Base-by-base conservation (phyloP, 163 green algal species). In the Scenedesmus sp. region DNA sequence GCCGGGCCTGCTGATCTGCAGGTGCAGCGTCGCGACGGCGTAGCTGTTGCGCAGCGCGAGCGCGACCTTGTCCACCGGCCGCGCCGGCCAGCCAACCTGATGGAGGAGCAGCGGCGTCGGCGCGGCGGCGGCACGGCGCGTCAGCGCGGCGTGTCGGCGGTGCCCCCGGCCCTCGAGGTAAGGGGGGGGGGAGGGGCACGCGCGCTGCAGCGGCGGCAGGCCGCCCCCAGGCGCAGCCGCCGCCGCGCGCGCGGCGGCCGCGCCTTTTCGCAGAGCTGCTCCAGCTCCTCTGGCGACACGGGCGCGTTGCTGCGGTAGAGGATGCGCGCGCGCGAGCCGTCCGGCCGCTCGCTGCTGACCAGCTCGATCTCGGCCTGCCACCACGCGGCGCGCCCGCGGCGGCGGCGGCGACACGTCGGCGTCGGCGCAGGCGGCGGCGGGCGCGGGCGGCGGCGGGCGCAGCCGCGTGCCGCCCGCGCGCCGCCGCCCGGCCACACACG, bases 21-120 rank as follows among this genome's bases (percentile, higher is more conserved):
- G 63, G 36, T 91, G 82, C 22, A 99, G 86, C 3, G 87, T 88
- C 14, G 86, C 83, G 4, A 98, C 94, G 47, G 98, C 80, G 85
- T 93, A 98, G 65, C 85, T 95, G 85, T 98, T 98, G 4, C 78
- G 73, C 18, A 98, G 88, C 2, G 95, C 96, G 13, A 84, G 81
- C 54, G 93, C 83, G n/a, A 99, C 88, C 78, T 97, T 98, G 42
- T 83, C 33, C 0, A 90, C 14, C 0, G 93, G 93, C 22, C 95
- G 82, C 14, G 74, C 73, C 18, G 96, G 93, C 96, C 96, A 98
- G 4, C 93, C 94, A 0, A 98, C 95, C 89, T 96, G 80, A 28
- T 70, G 31, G 44, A 22, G 36, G 39, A 28, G 9, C 15, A 67
- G 31, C 31, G 18, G 14, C 31, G 24, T 33, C 7, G 39, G 39